A percentile compares a stretch with the other conserved stretches of the same genome.
These are phyloP conservation scores for Fagus sylvatica DNA, from an alignment of 306 rosid species.

Conservation along the genomic window DNA sequence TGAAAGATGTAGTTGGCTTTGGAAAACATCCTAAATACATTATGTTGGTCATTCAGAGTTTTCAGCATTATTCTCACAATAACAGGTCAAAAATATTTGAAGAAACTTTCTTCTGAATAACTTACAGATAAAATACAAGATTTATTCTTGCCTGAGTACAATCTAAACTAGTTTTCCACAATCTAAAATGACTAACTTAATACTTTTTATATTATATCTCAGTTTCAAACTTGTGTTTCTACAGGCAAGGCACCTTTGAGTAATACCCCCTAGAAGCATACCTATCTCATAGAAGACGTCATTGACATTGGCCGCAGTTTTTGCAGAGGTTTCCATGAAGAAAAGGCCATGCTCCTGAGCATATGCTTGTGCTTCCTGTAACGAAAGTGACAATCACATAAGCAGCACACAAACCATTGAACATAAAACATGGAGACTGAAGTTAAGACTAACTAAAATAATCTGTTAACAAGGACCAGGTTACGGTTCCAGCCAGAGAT, in stretches of 20 bases:
- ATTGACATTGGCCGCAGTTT: conserved; percentile 59
- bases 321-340: conserved; percentile 67
- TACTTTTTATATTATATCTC: not conserved
- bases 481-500: no score
- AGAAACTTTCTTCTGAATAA: not conserved
- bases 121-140: not conserved
- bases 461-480: not conserved
- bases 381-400: conserved; percentile 4
- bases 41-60: not conserved
- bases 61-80: not conserved
- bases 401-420: conserved; percentile 11
- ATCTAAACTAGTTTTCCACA: not conserved
- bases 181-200: not conserved
- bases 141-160: not conserved
- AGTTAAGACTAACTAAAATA: not conserved
- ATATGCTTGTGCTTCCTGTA: conserved; percentile 59
- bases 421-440: not conserved
- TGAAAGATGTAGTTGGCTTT: not conserved
- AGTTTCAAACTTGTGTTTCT: not conserved
- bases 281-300: conserved; percentile 63
- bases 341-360: conserved; percentile 63
- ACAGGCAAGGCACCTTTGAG: conserved; percentile 1
- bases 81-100: not conserved
- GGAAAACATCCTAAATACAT: not conserved
- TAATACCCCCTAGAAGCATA: conserved; percentile 16